These are phyloP conservation scores for Hymenoscyphus linearis DNA, from an alignment of 2,329 filamentous ascomycete genomes.

Conservation along the genomic window DNA sequence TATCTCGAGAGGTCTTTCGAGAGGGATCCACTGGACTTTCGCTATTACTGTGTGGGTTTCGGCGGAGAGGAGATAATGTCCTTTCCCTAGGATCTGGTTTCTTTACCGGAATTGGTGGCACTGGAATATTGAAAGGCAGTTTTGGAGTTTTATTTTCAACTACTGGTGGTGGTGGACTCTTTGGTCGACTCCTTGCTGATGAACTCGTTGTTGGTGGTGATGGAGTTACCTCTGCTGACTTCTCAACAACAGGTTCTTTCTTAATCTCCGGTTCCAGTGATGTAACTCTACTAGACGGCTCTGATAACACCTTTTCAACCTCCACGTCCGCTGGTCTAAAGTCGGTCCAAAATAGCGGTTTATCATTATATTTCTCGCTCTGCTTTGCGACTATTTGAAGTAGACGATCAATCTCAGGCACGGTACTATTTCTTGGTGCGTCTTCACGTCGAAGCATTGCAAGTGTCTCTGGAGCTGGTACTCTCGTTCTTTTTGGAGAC, in stretches of 20 bases:
- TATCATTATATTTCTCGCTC: slow-evolving; percentile 7
- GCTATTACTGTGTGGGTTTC: background rate
- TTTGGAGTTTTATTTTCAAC: background rate
- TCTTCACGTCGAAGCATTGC: slow-evolving; percentile 6
- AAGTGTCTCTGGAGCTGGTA: slow-evolving; percentile 5
- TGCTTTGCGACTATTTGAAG: slow-evolving; percentile 9
- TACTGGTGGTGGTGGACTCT: background rate
- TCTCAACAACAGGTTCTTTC: background rate
- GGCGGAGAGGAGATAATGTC: slow-evolving; percentile 6
- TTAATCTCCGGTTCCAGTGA: background rate
- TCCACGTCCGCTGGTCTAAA: slow-evolving; percentile 8
- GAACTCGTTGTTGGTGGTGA: background rate
- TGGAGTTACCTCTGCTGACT: background rate
- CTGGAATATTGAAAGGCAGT: background rate
- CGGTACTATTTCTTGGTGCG: slow-evolving; percentile 9
- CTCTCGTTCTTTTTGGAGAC: background rate
- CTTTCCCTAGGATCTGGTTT: slow-evolving; percentile 1
- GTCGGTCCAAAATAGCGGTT: slow-evolving; percentile 12
- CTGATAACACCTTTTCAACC: slow-evolving; percentile 1
- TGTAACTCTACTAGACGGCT: background rate
- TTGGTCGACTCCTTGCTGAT: too few relatives aligned
- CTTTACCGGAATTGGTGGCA: background rate
- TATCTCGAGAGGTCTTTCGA: background rate
- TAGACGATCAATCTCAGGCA: slow-evolving; percentile 12
- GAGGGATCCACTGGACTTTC: background rate